Base-by-base conservation (phyloP, 345 rosid genomes). In the Tarenaya hassleriana region DNA sequence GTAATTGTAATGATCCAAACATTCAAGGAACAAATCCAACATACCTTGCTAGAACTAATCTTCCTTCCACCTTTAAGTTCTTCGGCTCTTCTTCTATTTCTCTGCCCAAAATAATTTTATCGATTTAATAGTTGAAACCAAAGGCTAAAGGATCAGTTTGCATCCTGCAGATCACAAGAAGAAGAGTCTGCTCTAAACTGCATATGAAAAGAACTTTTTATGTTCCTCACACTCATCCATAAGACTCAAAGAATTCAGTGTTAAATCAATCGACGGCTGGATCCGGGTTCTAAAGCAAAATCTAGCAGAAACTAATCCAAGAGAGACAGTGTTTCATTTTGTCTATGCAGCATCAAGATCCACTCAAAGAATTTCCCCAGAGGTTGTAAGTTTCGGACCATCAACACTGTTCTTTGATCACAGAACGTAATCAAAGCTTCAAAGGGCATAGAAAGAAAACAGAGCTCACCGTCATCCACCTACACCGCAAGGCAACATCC, bases 401-500 rank as follows among this genome's bases (percentile, higher is more conserved):
- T n/a, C n/a, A n/a, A n/a, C n/a, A n/a, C n/a, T n/a, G n/a, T n/a
- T n/a, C n/a, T n/a, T n/a, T n/a, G n/a, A n/a, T n/a, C n/a, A n/a
- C n/a, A n/a, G n/a, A n/a, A n/a, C n/a, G n/a, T n/a, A n/a, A n/a
- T n/a, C n/a, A n/a, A n/a, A n/a, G n/a, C n/a, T n/a, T n/a, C n/a
- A n/a, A n/a, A n/a, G n/a, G n/a, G n/a, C n/a, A n/a, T n/a, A 24
- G 29, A 24, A 5, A 24, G 29, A 24, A 24, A 35, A 50, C 0
- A 57, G 41, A 64, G 59, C 83, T 63, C 76, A 92, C 98, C 52
- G 73, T 79, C 88, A 85, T 72, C 95, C 95, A 92, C 62, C 95
- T 76, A 69, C 98, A 88, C 77, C 95, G 80, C 78, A 92, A 63
- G 45, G 98, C 96, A 72, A 92, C 96, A 75, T 92, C 98, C 16